Conservation (phyloP, 2,329 filamentous ascomycete genomes). For the Fusarium sp. region DNA sequence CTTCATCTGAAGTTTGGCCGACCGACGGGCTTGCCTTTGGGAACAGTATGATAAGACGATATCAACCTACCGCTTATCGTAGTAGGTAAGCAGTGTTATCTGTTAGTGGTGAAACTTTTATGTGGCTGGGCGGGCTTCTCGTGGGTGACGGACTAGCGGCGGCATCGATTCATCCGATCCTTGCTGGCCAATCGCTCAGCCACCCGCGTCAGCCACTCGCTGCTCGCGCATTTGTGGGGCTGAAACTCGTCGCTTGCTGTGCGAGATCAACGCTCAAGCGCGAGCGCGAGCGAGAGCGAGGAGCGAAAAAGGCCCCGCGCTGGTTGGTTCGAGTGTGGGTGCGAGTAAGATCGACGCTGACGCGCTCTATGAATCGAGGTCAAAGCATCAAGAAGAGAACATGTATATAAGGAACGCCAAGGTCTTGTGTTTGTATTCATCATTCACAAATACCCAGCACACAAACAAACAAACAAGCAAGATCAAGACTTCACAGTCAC, state of each 20-base stretch:
- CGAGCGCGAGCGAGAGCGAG: neutral
- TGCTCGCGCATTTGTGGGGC: neutral
- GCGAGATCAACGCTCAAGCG: neutral
- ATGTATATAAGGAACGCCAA: neutral
- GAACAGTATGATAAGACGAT: neutral
- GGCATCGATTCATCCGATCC: neutral
- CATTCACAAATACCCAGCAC: neutral
- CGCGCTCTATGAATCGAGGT: neutral
- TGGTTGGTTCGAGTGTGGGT: neutral
- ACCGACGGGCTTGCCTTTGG: neutral
- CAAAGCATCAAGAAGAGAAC: neutral
- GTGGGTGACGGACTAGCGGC: neutral
- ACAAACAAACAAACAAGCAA: neutral
- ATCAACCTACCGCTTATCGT: neutral
- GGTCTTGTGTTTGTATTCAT: neutral
- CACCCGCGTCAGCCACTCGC: neutral
- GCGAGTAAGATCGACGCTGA: neutral
- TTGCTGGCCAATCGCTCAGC: neutral
- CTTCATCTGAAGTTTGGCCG: neutral
- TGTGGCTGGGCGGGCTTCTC: neutral
- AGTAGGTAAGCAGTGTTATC: neutral
- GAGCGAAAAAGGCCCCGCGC: neutral
- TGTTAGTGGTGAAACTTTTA: neutral
- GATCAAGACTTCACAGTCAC: neutral
- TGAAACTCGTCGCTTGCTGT: neutral